Evolutionary conservation across 768 basidiomycete species (phyloP), one percentile per base, ranked within the genome.

Genomic region (Boletus coccyginus): DNA sequence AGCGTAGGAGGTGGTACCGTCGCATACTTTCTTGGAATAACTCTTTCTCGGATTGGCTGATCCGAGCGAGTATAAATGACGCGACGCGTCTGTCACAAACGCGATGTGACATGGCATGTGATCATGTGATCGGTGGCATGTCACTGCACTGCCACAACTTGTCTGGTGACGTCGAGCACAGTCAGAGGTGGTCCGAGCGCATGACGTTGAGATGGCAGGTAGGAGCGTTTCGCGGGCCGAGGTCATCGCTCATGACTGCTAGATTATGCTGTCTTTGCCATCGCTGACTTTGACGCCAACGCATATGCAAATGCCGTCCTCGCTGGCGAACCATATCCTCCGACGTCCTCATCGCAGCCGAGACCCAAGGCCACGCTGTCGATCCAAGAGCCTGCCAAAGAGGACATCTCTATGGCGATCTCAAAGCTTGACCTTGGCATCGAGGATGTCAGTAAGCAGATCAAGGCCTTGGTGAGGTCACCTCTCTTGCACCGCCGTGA

Each of bases 271-370:
- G 80, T 87, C 45, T 98, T 97, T 66, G 78, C 90, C 31, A 78
- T 74, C 41, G 70, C 84, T 3, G 78, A 85, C 35, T 98, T 98
- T 70, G 88, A 96, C 68, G 80, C 92, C 16, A 89, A 91, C 66
- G 88, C 90, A 41, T 97, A 95, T 69, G 95, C 95, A 3, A 94
- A 94, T 70, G 86, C 92, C 16, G 82, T 96, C 52, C 80, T 98
- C 24, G 88, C 94, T 6, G 90, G 92, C 27, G 88, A 94, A 62
- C 68, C 84, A 0, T 92, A 95, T 68, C 81, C 85, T 13, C 71
- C 79, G 49, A 74, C 71, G 55, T 66, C 70, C 73, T 71, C 63
- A 0, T 52, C 21, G 8, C 68, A 31, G 52, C 63, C 29, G 55
- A 71, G 63, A 44, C 48, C 47, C 36, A 66, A 60, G 27, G 1